These are phyloP conservation scores for Hemileccinum rubropunctum DNA, from an alignment of 768 basidiomycete species.

Conservation along the genomic window DNA sequence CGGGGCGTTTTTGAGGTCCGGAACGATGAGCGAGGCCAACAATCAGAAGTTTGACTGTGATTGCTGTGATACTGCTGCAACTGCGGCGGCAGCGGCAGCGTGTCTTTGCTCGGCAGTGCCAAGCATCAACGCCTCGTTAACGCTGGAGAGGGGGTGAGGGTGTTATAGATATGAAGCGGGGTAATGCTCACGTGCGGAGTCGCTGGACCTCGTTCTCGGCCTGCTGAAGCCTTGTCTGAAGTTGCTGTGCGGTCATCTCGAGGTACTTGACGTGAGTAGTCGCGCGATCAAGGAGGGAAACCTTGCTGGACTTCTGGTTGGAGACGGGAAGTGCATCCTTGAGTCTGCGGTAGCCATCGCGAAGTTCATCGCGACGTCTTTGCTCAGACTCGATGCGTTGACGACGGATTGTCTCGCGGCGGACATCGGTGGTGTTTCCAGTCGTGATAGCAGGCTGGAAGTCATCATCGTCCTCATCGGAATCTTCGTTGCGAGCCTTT, in stretches of 20 bases:
- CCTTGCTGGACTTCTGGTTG: constrained; percentile 93
- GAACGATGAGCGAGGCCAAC: constrained; percentile 18
- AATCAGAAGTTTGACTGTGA: constrained; percentile 45
- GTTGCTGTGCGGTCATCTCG: constrained; percentile 72
- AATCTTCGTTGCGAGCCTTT: constrained; percentile 58
- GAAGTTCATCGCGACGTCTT: constrained; percentile 86
- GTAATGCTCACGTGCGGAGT: constrained; percentile 53
- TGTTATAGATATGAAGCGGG: not conserved
- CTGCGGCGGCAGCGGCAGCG: constrained; percentile 55
- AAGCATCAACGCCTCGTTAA: constrained; percentile 90
- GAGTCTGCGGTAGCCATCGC: constrained; percentile 87
- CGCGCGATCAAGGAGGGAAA: constrained; percentile 84
- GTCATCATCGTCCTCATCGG: constrained; percentile 73
- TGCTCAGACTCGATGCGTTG: constrained; percentile 95
- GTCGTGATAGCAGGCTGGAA: constrained; percentile 53
- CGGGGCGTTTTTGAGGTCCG: constrained; percentile 24
- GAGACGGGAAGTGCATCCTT: constrained; percentile 87
- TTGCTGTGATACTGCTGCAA: constrained; percentile 48
- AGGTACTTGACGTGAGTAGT: constrained; percentile 86
- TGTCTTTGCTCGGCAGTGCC: constrained; percentile 74
- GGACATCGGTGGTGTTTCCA: constrained; percentile 56
- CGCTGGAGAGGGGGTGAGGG: constrained; percentile 34
- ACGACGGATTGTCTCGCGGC: constrained; percentile 87
- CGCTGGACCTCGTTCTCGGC: constrained; percentile 80
- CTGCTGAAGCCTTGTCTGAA: constrained; percentile 73